A percentile compares a stretch with the other conserved stretches of the same genome.
These are phyloP conservation scores for Prasinococcaceae sp. DNA, from an alignment of 139 green algal species.

Conservation along the genomic window DNA sequence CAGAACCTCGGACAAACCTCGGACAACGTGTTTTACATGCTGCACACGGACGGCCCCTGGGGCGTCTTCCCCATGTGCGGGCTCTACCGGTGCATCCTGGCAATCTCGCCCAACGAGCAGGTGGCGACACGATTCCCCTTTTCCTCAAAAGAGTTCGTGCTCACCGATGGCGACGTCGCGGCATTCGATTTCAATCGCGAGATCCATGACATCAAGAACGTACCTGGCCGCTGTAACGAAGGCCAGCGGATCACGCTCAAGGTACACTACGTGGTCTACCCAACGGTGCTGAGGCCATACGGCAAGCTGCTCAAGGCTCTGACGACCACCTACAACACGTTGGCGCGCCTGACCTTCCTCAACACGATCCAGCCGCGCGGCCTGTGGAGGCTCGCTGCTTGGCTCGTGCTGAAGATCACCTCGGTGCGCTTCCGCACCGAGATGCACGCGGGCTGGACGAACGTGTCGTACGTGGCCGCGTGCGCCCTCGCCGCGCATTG, in stretches of 20 bases:
- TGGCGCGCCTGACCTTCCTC: constrained; percentile 15
- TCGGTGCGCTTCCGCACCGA: not conserved
- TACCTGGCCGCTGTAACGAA: not conserved
- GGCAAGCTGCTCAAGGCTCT: not conserved
- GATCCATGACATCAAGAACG: constrained; percentile 17
- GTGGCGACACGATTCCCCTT: constrained; percentile 9
- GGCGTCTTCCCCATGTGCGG: constrained; percentile 12
- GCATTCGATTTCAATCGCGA: constrained; percentile 22
- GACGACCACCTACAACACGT: constrained; percentile 10
- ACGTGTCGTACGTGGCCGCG: constrained; percentile 4
- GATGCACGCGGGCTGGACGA: constrained; percentile 6
- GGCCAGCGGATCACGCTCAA: constrained; percentile 18
- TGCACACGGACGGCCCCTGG: constrained; percentile 20
- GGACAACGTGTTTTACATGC: constrained; percentile 20
- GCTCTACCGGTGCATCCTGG: constrained; percentile 17
- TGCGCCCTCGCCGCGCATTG: not conserved
- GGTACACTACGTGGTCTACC: constrained; percentile 23
- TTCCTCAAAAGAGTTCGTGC: not conserved
- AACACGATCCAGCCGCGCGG: constrained; percentile 11
- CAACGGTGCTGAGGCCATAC: constrained; percentile 5
- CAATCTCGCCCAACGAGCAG: constrained; percentile 12
- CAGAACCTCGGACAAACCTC: constrained; percentile 13
- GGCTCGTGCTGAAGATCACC: constrained; percentile 5
- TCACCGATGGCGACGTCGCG: constrained; percentile 14
- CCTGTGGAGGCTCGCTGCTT: constrained; percentile 4